A percentile compares a stretch with the other conserved stretches of the same genome.
These are phyloP conservation scores for Nymphaea colorata DNA, from an alignment of 164 flowering plant species.

Conservation along the genomic window DNA sequence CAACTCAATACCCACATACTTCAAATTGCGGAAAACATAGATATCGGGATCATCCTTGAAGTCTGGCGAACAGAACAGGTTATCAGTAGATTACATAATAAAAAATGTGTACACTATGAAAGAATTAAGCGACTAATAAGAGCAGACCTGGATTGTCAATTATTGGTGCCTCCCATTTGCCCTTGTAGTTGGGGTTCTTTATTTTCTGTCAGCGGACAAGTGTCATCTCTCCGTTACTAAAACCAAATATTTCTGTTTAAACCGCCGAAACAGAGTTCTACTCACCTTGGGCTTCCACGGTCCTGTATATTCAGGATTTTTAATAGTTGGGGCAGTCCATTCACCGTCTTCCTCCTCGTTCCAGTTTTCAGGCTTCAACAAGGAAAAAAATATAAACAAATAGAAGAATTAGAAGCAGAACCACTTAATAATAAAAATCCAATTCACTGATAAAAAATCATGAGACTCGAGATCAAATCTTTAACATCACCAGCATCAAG, in stretches of 20 bases:
- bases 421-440: too few relatives aligned
- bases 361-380: conserved; percentile 40
- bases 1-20: conserved; percentile 62
- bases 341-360: conserved; percentile 59
- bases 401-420: too few relatives aligned
- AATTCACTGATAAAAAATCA: too few relatives aligned
- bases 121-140: too few relatives aligned
- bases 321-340: conserved; percentile 38
- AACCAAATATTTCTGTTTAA: not conserved
- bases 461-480: not conserved
- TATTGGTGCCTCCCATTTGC: conserved; percentile 48
- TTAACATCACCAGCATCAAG: not conserved
- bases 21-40: conserved; percentile 59
- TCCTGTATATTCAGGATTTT: conserved; percentile 49
- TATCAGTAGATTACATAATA: too few relatives aligned
- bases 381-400: too few relatives aligned
- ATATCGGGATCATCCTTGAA: conserved; percentile 80
- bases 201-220: conserved; percentile 23
- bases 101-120: too few relatives aligned
- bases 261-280: not conserved
- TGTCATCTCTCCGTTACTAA: not conserved
- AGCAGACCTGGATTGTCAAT: conserved; percentile 46
- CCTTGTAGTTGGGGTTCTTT: conserved; percentile 52
- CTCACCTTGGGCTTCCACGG: conserved; percentile 46
- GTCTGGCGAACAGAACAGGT: conserved; percentile 27